Base-by-base conservation (phyloP, 2,329 filamentous ascomycete genomes). In the Cercospora brassicicola region DNA sequence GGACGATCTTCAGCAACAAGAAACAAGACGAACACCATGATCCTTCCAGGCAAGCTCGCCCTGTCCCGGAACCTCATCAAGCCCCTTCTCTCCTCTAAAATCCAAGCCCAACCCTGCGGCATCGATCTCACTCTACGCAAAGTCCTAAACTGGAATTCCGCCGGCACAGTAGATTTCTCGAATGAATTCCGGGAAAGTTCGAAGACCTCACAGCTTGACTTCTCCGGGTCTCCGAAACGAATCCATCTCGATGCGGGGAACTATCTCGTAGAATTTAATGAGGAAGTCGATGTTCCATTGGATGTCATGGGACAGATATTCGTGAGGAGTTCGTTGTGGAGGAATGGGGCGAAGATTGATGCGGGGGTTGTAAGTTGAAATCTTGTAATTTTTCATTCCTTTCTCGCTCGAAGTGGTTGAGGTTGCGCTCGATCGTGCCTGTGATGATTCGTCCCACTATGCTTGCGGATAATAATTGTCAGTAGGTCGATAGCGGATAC, bases 181-280 rank as follows among this genome's bases (percentile, higher is more conserved):
- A 73, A 71, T 18, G 28, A 56, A 18, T 20, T 55, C 26, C 71
- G 71, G 11, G 3, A 13, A 23, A 62, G 28, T 2, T 57, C 67
- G 9, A 63, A 64, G 13, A 65, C 65, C 2, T 55, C 63, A 11
- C 33, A 28, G 4, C 23, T 72, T 2, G 18, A 20, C 11, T 72
- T 68, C 36, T 30, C 18, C 2, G 62, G 13, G 11, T 51, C 11
- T 1, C 20, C 39, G 4, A 62, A 63, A 18, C 23, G 42, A 11
- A 56, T 67, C 5, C 51, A 61, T 42, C 67, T 71, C 4, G 5
- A 30, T 2, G 3, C 13, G 4, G 80, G 80, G 0, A 71, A 78
- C 1, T 83, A 82, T 62, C 68, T 81, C 9, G 71, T 81, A 28
- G 78, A 80, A 8, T 81, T 82, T 73, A 82, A 82, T 59, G 81